Conservation (phyloP, 2,329 filamentous ascomycete genomes). For the Ophiocordyceps robertsii region DNA sequence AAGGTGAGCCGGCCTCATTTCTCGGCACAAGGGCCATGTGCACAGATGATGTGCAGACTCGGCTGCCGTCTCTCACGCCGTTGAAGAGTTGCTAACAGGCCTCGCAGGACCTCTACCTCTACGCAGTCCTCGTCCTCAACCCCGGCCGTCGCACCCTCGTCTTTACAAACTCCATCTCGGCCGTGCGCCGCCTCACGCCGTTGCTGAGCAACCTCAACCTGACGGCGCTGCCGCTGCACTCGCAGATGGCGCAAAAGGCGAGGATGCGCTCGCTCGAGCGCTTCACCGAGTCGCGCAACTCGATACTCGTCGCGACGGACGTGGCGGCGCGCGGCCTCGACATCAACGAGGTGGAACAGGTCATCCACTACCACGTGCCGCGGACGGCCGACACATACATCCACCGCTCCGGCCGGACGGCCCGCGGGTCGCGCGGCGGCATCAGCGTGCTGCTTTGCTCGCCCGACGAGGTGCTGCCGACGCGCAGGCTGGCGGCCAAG, state of each 20-base stretch:
- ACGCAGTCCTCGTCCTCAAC: constrained; percentile 73
- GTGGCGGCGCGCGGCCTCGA: constrained; percentile 89
- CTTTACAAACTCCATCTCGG: constrained; percentile 92
- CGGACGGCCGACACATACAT: constrained; percentile 88
- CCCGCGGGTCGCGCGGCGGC: constrained; percentile 65
- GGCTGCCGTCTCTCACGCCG: neutral
- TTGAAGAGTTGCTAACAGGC: neutral
- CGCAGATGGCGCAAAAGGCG: constrained; percentile 91
- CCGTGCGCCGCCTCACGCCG: constrained; percentile 74
- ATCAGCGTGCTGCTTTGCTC: constrained; percentile 79
- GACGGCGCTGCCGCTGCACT: constrained; percentile 68
- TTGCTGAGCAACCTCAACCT: constrained; percentile 74
- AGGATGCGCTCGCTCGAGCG: constrained; percentile 85
- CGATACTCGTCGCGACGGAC: constrained; percentile 80
- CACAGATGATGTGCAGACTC: neutral
- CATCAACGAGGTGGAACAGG: constrained; percentile 76
- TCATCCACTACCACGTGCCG: constrained; percentile 92
- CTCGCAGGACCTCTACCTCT: constrained; percentile 73
- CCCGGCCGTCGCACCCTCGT: constrained; percentile 70
- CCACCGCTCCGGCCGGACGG: constrained; percentile 87
- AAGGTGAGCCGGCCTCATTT: constrained; percentile 43
- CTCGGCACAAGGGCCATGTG: too few species aligned
- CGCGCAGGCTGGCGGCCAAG: constrained; percentile 72
- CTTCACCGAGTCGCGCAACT: constrained; percentile 55
- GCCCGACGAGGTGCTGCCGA: constrained; percentile 80